Base-by-base conservation (phyloP, 2,329 filamentous ascomycete species). In the Aspergillus intermedius region DNA sequence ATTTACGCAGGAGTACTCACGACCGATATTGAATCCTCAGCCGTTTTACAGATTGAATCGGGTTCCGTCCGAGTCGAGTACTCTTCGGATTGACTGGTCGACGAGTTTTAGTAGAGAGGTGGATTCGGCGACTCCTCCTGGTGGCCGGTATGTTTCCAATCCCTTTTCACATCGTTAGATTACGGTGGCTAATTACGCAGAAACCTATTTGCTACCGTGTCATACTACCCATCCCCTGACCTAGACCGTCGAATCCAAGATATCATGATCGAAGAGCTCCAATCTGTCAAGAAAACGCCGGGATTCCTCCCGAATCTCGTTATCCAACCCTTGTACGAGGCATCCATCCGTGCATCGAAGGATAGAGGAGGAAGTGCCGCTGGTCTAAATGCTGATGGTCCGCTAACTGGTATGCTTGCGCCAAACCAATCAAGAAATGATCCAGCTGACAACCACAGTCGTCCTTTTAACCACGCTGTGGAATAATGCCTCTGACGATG, bases 301-400 rank as follows among this genome's bases (percentile, higher is more conserved):
- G 44, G 44, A 3, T 46, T 49, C 5, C 6, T 23, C 8, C 48
- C 48, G 4, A 46, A 30, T 6, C 6, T 49, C 15, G 34, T 46
- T 13, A 12, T 46, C 13, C 44, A 49, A 22, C 44, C 44, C n/a
- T n/a, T 49, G 1, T 45, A 44, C 41, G 40, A 42, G 17, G 40
- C 40, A 10, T 17, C 40, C 10, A 42, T 42, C 3, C 40, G 19
- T 42, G 49, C 44, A 6, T 54, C 50, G 50, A 56, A 48, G 39
- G 30, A 51, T 19, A 41, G 54, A 40, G 53, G 55, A 8, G 54
- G 57, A 6, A 60, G 55, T 46, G 49, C 55, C 19, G 46, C 56
- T 9, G 56, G 56, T 0, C 57, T 58, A 7, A 47, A 56, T 7
- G 8, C 23, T 9, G 49, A 57, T 6, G 53, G 46, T n/a, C 56